phyloP scores from a whole-genome alignment of 1,139 yeast species.

The Sugiyamaella japonica region DNA sequence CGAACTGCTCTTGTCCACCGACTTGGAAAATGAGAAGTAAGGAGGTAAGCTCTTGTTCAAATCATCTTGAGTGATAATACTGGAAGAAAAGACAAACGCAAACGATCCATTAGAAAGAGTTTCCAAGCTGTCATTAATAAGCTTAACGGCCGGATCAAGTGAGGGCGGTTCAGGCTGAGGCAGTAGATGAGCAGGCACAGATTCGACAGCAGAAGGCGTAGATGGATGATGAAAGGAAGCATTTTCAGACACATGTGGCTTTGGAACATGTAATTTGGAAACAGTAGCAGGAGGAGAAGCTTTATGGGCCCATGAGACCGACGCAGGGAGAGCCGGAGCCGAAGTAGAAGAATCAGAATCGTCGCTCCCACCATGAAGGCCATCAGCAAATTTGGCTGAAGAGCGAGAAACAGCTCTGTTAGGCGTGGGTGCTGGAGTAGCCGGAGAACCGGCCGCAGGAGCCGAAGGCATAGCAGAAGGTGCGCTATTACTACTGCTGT shows the following conservation, averaged over 20 bases:
- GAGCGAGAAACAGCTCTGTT: conserved; percentile 37
- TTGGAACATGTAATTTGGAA: conserved; percentile 27
- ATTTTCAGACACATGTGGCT: conserved; percentile 8
- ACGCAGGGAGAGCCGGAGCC: conserved; percentile 39
- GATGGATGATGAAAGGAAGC: conserved; percentile 9
- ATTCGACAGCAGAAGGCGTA: conserved; percentile 15
- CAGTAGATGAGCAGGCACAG: conserved; percentile 23
- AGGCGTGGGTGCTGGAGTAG: conserved; percentile 21
- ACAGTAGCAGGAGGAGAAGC: conserved; percentile 35
- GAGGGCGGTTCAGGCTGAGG: conserved; percentile 35
- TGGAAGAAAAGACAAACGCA: conserved; percentile 40
- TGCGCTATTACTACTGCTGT: conserved; percentile 18
- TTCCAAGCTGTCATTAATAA: conserved; percentile 39
- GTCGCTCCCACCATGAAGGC: conserved; percentile 23
- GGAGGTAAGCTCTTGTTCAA: conserved; percentile 41
- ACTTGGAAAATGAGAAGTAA: conserved; percentile 46
- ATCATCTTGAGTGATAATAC: conserved; percentile 40
- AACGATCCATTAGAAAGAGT: conserved; percentile 39
- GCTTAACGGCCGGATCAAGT: conserved; percentile 35
- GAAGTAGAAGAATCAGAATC: conserved; percentile 12
- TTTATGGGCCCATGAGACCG: conserved; percentile 45
- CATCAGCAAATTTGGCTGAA: conserved; percentile 31
- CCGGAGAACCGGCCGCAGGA: conserved; percentile 13
- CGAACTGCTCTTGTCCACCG: conserved; percentile 28
- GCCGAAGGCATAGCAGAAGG: conserved; percentile 18